Evolutionary conservation across 371 early-diverging fungal genomes (phyloP).

Genomic region (Apophysomyces elegans): DNA sequence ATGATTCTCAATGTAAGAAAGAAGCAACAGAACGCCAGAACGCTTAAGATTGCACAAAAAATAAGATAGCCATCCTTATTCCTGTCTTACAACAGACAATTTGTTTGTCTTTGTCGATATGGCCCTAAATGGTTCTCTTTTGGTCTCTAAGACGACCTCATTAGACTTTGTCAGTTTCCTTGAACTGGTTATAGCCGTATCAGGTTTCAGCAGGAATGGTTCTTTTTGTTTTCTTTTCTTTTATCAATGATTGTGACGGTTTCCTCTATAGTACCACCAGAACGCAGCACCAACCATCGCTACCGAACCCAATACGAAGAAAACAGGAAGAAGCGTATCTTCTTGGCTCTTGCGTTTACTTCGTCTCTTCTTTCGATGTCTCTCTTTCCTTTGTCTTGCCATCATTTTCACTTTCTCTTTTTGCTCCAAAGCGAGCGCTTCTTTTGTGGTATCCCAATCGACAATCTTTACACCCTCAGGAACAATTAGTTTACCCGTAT

Average conservation of each 20-base stretch:
- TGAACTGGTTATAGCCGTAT: not conserved
- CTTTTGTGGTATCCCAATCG: slow-evolving; percentile 48
- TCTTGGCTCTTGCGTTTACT: slow-evolving; percentile 19
- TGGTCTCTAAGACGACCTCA: no score
- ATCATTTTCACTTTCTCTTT: slow-evolving; percentile 14
- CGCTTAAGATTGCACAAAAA: no score
- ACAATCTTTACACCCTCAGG: slow-evolving; percentile 42
- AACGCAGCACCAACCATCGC: slow-evolving; percentile 45
- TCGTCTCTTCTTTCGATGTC: slow-evolving; percentile 26
- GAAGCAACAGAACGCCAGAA: no score
- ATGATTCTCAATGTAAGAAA: no score
- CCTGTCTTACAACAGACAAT: no score
- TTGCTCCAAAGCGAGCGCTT: slow-evolving; percentile 14
- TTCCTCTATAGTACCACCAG: slow-evolving; percentile 31
- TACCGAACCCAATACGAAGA: slow-evolving; percentile 23
- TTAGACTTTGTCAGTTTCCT: no score
- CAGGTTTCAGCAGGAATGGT: not conserved
- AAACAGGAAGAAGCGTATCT: slow-evolving; percentile 14
- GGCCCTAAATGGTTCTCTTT: no score
- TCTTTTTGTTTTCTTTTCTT: not conserved
- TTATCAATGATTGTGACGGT: slow-evolving; percentile 11
- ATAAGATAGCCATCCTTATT: no score
- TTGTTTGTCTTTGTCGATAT: no score
- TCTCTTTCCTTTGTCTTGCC: slow-evolving; percentile 1
- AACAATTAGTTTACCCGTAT: slow-evolving; percentile 39